Evolutionary conservation across 1,284 basidiomycete species (phyloP), one percentile per base, ranked within the genome.

Genomic region (Erythrobasidium hasegawianum): DNA sequence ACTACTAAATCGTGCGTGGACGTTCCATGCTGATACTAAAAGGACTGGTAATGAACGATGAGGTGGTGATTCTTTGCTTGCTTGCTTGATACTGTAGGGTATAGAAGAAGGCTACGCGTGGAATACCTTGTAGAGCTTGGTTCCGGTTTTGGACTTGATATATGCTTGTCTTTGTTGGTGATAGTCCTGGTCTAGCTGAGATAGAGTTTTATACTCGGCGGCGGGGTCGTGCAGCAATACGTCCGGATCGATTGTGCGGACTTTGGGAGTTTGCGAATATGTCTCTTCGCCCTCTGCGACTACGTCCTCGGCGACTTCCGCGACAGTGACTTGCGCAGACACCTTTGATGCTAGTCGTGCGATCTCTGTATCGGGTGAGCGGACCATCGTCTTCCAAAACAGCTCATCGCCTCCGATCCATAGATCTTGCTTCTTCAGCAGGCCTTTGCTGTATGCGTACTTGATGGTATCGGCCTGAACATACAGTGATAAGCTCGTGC

Each of bases 181-280:
- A 39, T 67, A 69, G 33, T 53, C 57, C 18, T 55, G 38, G 47
- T 55, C 57, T 20, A 65, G 41, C 58, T 61, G 50, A 2, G 58
- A 49, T 33, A 69, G 53, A 29, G 27, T 52, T 20, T 38, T 59
- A 13, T 22, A 26, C 22, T 41, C 26, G n/a, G 14, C 14, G 24
- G 40, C 64, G 18, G 29, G 29, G 16, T 45, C 61, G n/a, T 64
- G 49, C n/a, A 67, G 47, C 29, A 69, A 40, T 9, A 69, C 68
- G 55, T 69, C 68, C 13, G 68, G 68, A 53, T 69, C 68, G 33
- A 69, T 55, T 11, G 65, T 67, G 22, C 68, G 18, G 1, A 59
- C 40, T 33, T 69, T 69, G 13, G 43, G 10, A 1, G 1, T 55
- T 45, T 62, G 18, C 26, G 45, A 38, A 33, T 67, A 59, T 16